phyloP scores from a whole-genome alignment of 768 basidiomycete genomes.

The Mycena latifolia region DNA sequence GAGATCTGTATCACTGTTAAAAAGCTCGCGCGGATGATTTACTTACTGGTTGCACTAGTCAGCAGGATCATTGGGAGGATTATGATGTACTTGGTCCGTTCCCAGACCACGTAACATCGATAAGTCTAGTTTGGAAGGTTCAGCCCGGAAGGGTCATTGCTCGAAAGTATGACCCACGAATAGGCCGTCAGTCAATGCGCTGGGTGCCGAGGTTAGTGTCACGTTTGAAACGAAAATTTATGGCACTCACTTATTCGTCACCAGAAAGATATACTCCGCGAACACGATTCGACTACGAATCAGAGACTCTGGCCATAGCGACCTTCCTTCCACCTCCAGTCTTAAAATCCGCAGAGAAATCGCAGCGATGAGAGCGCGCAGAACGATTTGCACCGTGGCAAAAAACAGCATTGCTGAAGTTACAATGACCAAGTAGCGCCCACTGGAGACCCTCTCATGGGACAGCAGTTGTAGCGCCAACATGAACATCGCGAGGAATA shows the following conservation, averaged over 20 bases:
- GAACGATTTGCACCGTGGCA: slow-evolving; percentile 1
- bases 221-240: not conserved
- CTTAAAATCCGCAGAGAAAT: not conserved
- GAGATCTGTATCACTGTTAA: not conserved
- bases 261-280: not conserved
- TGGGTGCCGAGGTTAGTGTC: not conserved
- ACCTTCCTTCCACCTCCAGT: slow-evolving; percentile 8
- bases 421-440: not conserved
- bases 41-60: not conserved
- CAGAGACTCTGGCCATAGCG: not conserved
- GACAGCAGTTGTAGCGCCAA: not conserved
- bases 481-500: slow-evolving; percentile 2
- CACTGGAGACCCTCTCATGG: slow-evolving; percentile 2
- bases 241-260: slow-evolving; percentile 8
- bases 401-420: slow-evolving; percentile 1
- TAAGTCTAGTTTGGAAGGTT: not conserved
- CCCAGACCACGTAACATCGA: slow-evolving; percentile 19
- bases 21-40: not conserved
- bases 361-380: not conserved
- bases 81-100: not conserved
- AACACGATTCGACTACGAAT: not conserved
- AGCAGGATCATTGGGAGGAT: not conserved
- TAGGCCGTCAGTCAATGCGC: slow-evolving; percentile 4
- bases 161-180: not conserved
- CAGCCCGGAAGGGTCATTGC: not conserved